Evolutionary conservation across 2,329 filamentous ascomycete species (phyloP).

Genomic region (Ascochyta pisi): DNA sequence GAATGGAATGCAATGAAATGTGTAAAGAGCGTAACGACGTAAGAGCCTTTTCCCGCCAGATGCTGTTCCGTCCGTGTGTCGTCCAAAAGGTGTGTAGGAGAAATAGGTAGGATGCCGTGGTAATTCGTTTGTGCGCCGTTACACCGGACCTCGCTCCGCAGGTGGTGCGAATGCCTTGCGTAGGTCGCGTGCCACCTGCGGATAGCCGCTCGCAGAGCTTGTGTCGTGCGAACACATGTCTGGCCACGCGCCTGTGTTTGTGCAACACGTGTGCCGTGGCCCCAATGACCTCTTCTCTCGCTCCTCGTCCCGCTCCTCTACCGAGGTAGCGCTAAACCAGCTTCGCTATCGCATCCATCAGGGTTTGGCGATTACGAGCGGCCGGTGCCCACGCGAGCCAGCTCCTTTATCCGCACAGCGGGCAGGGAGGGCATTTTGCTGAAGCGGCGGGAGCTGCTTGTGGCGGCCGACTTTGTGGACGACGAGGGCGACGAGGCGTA

Average conservation of each 20-base stretch:
- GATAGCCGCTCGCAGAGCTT: neutral
- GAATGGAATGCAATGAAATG: neutral
- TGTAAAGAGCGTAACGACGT: slow-evolving; percentile 16
- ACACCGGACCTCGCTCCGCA: slow-evolving; percentile 3
- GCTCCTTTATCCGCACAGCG: slow-evolving; percentile 41
- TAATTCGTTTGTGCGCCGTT: slow-evolving; percentile 7
- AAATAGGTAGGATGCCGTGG: slow-evolving; percentile 8
- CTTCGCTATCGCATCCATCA: slow-evolving; percentile 6
- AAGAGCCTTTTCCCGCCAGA: slow-evolving; percentile 6
- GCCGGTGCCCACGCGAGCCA: slow-evolving; percentile 36
- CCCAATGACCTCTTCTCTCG: neutral
- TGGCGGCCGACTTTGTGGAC: slow-evolving; percentile 33
- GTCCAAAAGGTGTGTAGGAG: slow-evolving; percentile 5
- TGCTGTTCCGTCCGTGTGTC: neutral
- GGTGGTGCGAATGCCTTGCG: slow-evolving; percentile 1
- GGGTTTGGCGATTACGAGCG: slow-evolving; percentile 28
- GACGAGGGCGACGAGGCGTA: slow-evolving; percentile 60
- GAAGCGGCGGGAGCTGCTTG: slow-evolving; percentile 39
- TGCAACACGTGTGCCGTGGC: slow-evolving; percentile 3
- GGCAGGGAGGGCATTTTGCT: slow-evolving; percentile 46
- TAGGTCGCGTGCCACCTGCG: slow-evolving; percentile 6
- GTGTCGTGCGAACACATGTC: slow-evolving; percentile 11
- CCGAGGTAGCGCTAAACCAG: neutral
- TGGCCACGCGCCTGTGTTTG: slow-evolving; percentile 3
- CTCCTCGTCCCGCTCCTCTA: neutral